Conservation (phyloP, 495 filamentous ascomycete genomes). For the Terfezia claveryi region DNA sequence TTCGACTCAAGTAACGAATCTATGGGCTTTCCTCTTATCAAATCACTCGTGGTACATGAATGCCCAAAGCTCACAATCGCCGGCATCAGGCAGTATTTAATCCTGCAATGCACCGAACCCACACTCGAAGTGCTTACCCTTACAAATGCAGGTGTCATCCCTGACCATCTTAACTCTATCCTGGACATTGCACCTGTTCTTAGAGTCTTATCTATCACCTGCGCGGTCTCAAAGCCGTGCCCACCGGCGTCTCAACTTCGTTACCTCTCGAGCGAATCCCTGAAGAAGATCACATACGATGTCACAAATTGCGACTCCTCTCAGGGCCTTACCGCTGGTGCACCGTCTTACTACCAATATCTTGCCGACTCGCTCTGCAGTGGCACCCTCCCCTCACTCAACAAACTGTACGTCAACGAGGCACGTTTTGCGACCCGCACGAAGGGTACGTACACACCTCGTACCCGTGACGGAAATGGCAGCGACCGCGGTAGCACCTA, state of each 20-base stretch:
- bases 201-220: slow-evolving; percentile 21
- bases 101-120: slow-evolving; percentile 18
- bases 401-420: slow-evolving; percentile 66
- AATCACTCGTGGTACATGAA: slow-evolving; percentile 44
- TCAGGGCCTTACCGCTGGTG: slow-evolving; percentile 34
- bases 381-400: slow-evolving; percentile 49
- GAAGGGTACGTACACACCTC: slow-evolving; percentile 23
- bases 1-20: slow-evolving; percentile 31
- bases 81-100: slow-evolving; percentile 43
- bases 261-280: slow-evolving; percentile 39
- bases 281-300: slow-evolving; percentile 58
- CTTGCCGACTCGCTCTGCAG: slow-evolving; percentile 59
- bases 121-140: slow-evolving; percentile 32
- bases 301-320: slow-evolving; percentile 40
- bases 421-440: slow-evolving; percentile 52
- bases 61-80: slow-evolving; percentile 44
- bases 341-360: slow-evolving; percentile 61
- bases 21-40: slow-evolving; percentile 46
- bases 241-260: slow-evolving; percentile 31
- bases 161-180: slow-evolving; percentile 39
- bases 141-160: slow-evolving; percentile 40
- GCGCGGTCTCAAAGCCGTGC: slow-evolving; percentile 15
- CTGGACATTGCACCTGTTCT: slow-evolving; percentile 40
- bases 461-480: background rate
- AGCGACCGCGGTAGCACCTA: slow-evolving; percentile 15